A percentile compares a stretch with the other conserved stretches of the same genome.
Conservation (phyloP, 805 yeast genomes). For the Wickerhamomyces chambardii region DNA sequence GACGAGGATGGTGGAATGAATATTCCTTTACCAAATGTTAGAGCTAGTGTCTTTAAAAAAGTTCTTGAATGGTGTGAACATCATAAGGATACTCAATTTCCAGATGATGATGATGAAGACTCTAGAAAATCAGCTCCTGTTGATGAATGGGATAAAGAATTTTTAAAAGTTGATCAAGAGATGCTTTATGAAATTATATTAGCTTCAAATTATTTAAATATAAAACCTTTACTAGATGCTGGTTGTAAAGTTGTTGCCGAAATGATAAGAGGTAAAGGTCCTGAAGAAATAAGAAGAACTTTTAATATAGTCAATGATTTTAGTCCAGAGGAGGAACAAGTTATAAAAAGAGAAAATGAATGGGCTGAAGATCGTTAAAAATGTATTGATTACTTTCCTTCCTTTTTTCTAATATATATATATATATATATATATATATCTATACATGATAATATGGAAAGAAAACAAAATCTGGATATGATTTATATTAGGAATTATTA, state of each 20-base stretch:
- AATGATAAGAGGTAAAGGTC: conserved; percentile 73
- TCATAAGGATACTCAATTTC: conserved; percentile 73
- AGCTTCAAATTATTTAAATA: conserved; percentile 76
- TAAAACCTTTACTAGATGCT: conserved; percentile 65
- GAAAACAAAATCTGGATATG: too few species aligned
- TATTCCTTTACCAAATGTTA: conserved; percentile 86
- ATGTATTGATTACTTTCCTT: too few species aligned
- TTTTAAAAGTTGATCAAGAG: conserved; percentile 88
- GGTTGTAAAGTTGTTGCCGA: conserved; percentile 81
- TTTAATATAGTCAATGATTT: conserved; percentile 78
- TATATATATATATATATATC: too few species aligned
- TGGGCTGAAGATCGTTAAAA: conserved; percentile 80
- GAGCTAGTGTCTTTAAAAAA: conserved; percentile 78
- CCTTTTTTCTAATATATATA: too few species aligned
- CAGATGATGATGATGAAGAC: conserved; percentile 78
- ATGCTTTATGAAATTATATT: conserved; percentile 74
- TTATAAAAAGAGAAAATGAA: conserved; percentile 79
- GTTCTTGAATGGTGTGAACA: conserved; percentile 97
- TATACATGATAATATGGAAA: too few species aligned
- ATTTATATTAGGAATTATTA: too few species aligned
- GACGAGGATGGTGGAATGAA: conserved; percentile 67
- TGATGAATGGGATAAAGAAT: conserved; percentile 93
- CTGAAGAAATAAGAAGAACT: conserved; percentile 73
- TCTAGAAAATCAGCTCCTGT: conserved; percentile 85
- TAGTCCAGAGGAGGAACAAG: conserved; percentile 83